Evolutionary conservation across 2,329 filamentous ascomycete species (phyloP), one percentile per base, ranked within the genome.

Genomic region (Fusarium brevicatenulatum): DNA sequence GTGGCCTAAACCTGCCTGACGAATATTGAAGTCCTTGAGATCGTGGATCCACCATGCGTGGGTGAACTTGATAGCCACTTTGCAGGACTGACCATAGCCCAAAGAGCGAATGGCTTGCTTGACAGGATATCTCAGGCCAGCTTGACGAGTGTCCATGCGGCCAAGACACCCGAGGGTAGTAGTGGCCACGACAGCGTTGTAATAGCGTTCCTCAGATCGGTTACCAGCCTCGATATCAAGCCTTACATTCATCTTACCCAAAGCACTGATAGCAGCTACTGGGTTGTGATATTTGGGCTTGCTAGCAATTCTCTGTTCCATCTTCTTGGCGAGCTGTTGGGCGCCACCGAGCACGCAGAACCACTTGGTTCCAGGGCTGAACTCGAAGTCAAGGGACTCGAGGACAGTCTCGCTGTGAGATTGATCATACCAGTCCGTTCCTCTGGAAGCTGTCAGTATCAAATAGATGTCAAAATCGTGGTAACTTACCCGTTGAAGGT

Each of bases 21-120:
- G 39, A 7, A 68, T 68, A 10, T 55, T 55, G 30, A 68, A 68
- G 0, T 9, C 39, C 25, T 62, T 55, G 3, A 68, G 63, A 37
- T 62, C 50, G 23, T 62, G 50, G 10, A 62, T 62, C 66, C 66
- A 68, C 66, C 66, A 68, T 0, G 63, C 66, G 0, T 50, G 58
- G 5, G 11, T 10, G 16, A 68, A 68, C 28, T 68, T 68, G 37
- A 68, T 68, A 3, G 47, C 66, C 3, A 68, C 64, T 15, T 68
- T 68, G 19, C 42, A 55, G 2, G 55, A 68, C 1, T 58, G 49
- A 5, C 66, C 63, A 2, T 68, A 68, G 2, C 66, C 66, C 1
- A 68, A 9, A 11, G 63, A 47, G 30, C 66, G 66, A 9, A 68
- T 68, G 4, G 66, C 63, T 28, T 68, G 66, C 21, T 68, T 68